Base-by-base conservation (phyloP, 345 rosid species). In the Passiflora organensis region DNA sequence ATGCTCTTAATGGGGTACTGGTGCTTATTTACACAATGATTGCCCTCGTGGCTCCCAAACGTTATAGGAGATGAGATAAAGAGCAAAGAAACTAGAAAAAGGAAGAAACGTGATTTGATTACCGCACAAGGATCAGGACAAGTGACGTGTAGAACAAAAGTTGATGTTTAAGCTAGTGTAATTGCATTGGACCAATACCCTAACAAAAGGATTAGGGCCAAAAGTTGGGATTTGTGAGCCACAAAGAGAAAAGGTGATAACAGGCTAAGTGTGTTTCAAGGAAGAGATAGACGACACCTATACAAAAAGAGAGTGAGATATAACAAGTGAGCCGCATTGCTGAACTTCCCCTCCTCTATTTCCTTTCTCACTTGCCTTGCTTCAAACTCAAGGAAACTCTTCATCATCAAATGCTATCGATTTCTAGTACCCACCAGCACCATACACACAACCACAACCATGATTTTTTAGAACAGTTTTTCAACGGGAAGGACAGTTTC, bases 1-100 rank as follows among this genome's bases (percentile, higher is more conserved):
- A 18, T 56, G 71, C 67, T 70, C 13, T n/a, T 28, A 47, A 52
- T 72, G 69, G 72, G 85, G 45, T 45, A n/a, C n/a, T 28, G 76
- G 72, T 76, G 63, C 51, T 72, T 69, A 77, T 75, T 76, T 58
- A 59, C 48, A 67, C 66, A 72, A 77, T 80, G 59, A 80, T 80
- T 70, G 61, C 80, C 25, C 76, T 72, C 75, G 75, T 77, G 80
- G 78, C 70, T 69, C 58, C 57, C 49, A 25, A 59, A 64, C 70
- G 61, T 74, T 80, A 52, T 64, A 20, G 9, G n/a, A 18, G 58
- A 46, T 19, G 22, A 23, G 50, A 16, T 28, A 4, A 28, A 38
- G 6, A 39, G 20, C 65, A 16, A 47, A 12, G 42, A 43, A 55
- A 23, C 32, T 66, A 58, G 42, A 62, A 41, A 45, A 55, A 58